Base-by-base conservation (phyloP, 495 filamentous ascomycete genomes). In the Tuber aestivum region DNA sequence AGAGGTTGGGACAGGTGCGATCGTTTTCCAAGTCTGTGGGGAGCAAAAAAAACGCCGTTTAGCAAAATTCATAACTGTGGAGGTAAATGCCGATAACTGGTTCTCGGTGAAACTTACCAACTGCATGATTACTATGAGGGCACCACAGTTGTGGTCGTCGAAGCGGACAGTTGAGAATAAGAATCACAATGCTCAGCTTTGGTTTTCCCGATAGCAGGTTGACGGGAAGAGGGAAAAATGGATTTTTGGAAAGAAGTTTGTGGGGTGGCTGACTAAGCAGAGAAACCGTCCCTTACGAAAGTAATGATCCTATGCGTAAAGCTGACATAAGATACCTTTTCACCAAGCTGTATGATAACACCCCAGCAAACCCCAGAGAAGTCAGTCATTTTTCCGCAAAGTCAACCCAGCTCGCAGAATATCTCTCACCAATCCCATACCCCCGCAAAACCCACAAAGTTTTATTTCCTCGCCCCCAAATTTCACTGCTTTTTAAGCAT, bases 1-100 rank as follows among this genome's bases (percentile, higher is more conserved):
- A 82, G 89, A 91, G 78, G 93, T 97, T 42, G 95, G 95, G 78
- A 99, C 95, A 75, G 96, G 95, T 70, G 91, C 89, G 83, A 96
- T 96, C 74, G 87, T 86, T 82, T 88, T 88, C 87, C 87, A 88
- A 73, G 87, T 87, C 83, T 83, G 41, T 41, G 38, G 23, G n/a
- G 45, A 48, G 35, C 16, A 44, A 27, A 65, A 65, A 35, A 2
- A 20, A 35, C 5, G 16, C 10, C n/a, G 32, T 1, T 65, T 18
- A 65, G 56, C 4, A 35, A 35, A 35, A 35, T 35, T 35, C 4
- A 18, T 18, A 65, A 35, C 20, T 16, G 32, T 12, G 16, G 27
- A 35, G 12, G 27, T 27, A 27, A 35, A 35, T 65, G 56, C 56
- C 14, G 56, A 7, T 18, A 65, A 65, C 32, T 0, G 56, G 3